A percentile compares a stretch with the other conserved stretches of the same genome.
Evolutionary conservation across 352 stramenopile species (phyloP).

Genomic region (Phytophthora rubi): DNA sequence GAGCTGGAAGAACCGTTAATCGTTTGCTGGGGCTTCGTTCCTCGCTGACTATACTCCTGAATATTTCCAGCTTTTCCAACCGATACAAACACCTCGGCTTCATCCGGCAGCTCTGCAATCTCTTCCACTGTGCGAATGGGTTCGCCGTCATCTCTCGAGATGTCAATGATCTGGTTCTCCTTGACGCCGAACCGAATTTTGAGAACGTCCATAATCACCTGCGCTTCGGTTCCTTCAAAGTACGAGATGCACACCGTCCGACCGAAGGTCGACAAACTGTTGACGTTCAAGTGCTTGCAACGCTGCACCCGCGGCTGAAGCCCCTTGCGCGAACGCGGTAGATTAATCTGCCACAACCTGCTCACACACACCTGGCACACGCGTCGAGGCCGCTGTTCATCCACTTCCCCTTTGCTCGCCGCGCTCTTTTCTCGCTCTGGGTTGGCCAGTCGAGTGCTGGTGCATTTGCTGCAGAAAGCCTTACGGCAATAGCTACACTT

Average conservation of each 20-base stretch:
- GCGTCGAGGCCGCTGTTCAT: conserved; percentile 62
- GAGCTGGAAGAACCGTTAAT: conserved; percentile 19
- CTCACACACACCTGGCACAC: conserved; percentile 82
- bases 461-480: conserved; percentile 86
- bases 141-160: conserved; percentile 74
- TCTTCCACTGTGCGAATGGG: conserved; percentile 58
- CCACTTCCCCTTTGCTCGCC: conserved; percentile 43
- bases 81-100: conserved; percentile 76
- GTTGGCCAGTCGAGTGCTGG: conserved; percentile 70
- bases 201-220: conserved; percentile 76
- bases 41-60: conserved; percentile 51
- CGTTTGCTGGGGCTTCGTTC: conserved; percentile 30
- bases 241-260: conserved; percentile 83
- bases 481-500: conserved; percentile 84
- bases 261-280: conserved; percentile 80
- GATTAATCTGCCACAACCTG: conserved; percentile 82
- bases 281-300: conserved; percentile 80
- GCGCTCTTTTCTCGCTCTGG: conserved; percentile 65
- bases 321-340: conserved; percentile 72
- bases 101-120: conserved; percentile 56
- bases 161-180: conserved; percentile 79
- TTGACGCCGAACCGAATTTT: conserved; percentile 83
- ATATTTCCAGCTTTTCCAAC: conserved; percentile 83
- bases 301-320: conserved; percentile 49
- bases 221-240: conserved; percentile 77